phyloP scores from a whole-genome alignment of 139 green algal species.

The Chlamydomonas sphaeroides region DNA sequence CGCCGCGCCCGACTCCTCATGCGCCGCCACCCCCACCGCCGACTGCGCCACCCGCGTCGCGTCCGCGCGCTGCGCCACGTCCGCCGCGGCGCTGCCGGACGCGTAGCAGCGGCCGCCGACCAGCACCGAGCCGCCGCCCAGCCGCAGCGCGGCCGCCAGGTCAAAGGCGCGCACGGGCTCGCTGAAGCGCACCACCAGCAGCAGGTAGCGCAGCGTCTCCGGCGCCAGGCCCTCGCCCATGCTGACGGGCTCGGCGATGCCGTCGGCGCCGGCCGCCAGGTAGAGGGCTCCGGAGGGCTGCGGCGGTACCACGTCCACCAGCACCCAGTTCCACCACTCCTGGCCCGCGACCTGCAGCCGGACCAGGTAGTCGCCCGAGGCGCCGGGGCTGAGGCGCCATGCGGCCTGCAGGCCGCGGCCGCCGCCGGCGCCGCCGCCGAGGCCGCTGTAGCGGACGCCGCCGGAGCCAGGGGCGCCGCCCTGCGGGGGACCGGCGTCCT shows the following conservation, averaged over 20 bases:
- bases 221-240: no score
- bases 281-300: neutral
- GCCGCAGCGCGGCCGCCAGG: neutral
- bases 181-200: neutral
- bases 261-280: neutral
- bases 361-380: neutral
- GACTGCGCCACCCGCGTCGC: neutral
- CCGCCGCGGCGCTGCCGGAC: neutral
- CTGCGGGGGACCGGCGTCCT: no score
- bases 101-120: neutral
- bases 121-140: neutral
- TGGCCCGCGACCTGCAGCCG: neutral
- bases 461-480: no score
- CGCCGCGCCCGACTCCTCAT: no score
- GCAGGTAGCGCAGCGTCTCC: neutral
- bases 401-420: neutral
- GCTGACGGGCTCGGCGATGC: no score
- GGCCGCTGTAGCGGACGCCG: no score
- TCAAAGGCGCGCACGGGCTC: neutral
- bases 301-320: neutral
- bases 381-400: neutral
- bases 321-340: constrained; percentile 5
- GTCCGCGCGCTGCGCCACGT: neutral
- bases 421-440: no score
- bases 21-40: neutral